Evolutionary conservation across 345 rosid species (phyloP).

Genomic region (Eucalyptus curtisii): DNA sequence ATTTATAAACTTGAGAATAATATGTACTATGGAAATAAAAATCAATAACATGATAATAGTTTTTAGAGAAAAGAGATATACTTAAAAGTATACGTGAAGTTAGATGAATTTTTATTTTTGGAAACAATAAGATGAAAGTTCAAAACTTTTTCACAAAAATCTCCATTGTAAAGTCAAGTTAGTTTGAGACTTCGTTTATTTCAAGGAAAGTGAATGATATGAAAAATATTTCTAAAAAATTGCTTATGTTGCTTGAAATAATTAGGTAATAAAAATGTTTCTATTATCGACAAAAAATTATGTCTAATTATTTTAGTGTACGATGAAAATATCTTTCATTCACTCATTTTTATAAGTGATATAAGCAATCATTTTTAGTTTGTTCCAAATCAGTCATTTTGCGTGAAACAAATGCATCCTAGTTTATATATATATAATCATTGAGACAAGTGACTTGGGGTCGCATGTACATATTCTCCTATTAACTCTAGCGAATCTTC

Average conservation of each 20-base stretch:
- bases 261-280: too few relatives aligned
- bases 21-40: background rate
- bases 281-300: background rate
- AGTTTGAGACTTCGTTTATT: background rate
- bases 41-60: background rate
- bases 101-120: background rate
- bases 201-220: background rate
- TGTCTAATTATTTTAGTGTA: too few relatives aligned
- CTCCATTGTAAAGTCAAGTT: background rate
- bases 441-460: background rate
- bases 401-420: background rate
- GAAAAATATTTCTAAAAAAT: too few relatives aligned
- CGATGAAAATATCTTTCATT: too few relatives aligned
- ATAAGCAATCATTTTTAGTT: too few relatives aligned
- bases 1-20: background rate
- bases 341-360: too few relatives aligned
- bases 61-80: background rate
- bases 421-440: background rate
- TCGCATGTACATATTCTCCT: background rate
- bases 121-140: background rate
- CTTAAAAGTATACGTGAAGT: background rate
- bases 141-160: background rate
- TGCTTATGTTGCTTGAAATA: background rate
- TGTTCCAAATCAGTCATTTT: too few relatives aligned
- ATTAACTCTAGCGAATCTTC: background rate